Base-by-base conservation (phyloP, 192 early-diverging fungal genomes). In the Mortierella alpina region DNA sequence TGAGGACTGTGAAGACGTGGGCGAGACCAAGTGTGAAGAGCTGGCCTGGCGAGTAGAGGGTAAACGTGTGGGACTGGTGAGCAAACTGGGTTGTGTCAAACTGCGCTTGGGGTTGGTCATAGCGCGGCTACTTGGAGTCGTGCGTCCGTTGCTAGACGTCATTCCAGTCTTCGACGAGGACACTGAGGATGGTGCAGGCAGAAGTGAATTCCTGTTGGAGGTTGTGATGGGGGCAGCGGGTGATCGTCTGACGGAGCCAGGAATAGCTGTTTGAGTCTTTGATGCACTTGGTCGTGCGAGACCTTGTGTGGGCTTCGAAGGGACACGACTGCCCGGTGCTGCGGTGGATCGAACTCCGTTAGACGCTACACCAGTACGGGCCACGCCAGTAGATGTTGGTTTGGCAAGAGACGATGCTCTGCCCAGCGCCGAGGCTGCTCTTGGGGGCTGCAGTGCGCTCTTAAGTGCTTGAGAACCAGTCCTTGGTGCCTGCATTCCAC, bases 1-100 rank as follows among this genome's bases (percentile, higher is more conserved):
- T 5, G 72, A 74, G 10, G 72, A 74, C 7, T 66, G 64, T 0
- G 72, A 67, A 0, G 64, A 74, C 3, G 72, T 62, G 20, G 76
- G 76, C 12, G 75, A 78, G 12, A 54, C 20, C 75, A 78, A 55
- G 17, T 65, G 51, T 20, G 67, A 57, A 1, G 61, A 22, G 9
- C 62, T 47, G 1, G 73, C 41, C 39, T 15, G 47, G 8, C 68
- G 68, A 18, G 42, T 42, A 4, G 64, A 61, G 17, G 39, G 14
- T 47, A 15, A 31, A 14, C 74, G 59, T 8, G 74, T 57, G 20
- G 74, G 74, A 22, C 74, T 76, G 39, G 53, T 57, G 7, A 70
- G 56, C 12, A 50, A 40, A 12, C 50, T 64, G n/a, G 67, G 53
- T 11, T 59, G 31, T 5, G 59, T 39, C 40, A 8, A 6, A 11